phyloP scores from a whole-genome alignment of 805 yeast genomes.

The Ogataea methanolica region DNA sequence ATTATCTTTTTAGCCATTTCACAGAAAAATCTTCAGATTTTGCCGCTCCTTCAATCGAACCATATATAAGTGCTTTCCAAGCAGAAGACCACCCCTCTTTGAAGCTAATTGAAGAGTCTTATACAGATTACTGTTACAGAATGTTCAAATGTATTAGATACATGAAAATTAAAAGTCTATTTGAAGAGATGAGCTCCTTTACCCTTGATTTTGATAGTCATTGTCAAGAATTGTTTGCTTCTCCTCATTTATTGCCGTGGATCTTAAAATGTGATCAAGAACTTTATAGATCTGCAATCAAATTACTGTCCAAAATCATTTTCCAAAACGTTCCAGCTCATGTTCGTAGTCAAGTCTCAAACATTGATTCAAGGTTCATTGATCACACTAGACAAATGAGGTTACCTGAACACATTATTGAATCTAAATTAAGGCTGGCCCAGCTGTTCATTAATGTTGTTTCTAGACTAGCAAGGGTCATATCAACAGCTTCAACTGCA shows the following conservation, averaged over 20 bases:
- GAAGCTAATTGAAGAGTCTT: conserved; percentile 43
- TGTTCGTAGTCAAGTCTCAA: conserved; percentile 49
- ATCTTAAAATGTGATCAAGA: conserved; percentile 59
- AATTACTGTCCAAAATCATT: conserved; percentile 58
- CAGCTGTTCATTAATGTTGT: conserved; percentile 16
- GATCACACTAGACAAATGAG: conserved; percentile 38
- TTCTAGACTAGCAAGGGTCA: conserved; percentile 18
- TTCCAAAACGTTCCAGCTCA: conserved; percentile 55
- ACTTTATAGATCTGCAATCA: conserved; percentile 51
- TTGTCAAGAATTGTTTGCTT: conserved; percentile 51
- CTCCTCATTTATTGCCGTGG: conserved; percentile 54
- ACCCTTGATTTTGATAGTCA: conserved; percentile 54
- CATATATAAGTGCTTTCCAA: conserved; percentile 8
- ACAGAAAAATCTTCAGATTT: conserved; percentile 9
- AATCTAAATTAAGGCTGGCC: conserved; percentile 51
- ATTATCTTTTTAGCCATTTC: conserved; percentile 7
- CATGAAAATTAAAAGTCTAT: conserved; percentile 60
- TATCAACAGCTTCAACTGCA: conserved; percentile 18
- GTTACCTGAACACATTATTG: conserved; percentile 46
- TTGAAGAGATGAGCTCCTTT: conserved; percentile 49
- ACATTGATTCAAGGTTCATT: conserved; percentile 46
- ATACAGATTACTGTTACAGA: conserved; percentile 58
- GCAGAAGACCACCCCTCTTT: conserved; percentile 6
- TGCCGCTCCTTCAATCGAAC: conserved; percentile 11
- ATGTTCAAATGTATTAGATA: conserved; percentile 62